These are phyloP conservation scores for Serpula lacrymans DNA, from an alignment of 768 basidiomycete genomes.

Conservation along the genomic window DNA sequence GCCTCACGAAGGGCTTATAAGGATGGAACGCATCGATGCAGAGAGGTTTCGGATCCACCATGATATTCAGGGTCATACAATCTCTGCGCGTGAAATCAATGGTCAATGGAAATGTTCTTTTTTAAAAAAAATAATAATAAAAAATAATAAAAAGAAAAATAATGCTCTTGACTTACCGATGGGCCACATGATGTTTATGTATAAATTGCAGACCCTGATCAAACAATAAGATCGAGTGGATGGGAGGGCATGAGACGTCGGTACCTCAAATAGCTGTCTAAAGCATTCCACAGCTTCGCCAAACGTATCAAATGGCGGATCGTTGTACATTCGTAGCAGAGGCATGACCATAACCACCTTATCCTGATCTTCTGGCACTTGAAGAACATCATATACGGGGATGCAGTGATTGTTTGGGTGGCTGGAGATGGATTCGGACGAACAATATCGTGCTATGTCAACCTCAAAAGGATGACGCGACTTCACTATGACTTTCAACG, in stretches of 20 bases:
- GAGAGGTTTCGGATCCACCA: constrained; percentile 12
- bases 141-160: no score
- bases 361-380: constrained; percentile 7
- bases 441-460: constrained; percentile 4
- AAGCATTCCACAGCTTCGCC: constrained; percentile 23
- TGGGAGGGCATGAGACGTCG: neutral
- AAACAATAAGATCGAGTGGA: neutral
- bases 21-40: constrained; percentile 8
- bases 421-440: neutral
- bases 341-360: constrained; percentile 21
- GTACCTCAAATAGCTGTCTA: constrained; percentile 21
- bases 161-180: constrained; percentile 1
- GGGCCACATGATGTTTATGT: no score
- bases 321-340: constrained; percentile 12
- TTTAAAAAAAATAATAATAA: no score
- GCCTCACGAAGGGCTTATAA: neutral
- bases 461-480: constrained; percentile 4
- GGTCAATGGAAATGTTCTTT: neutral
- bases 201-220: constrained; percentile 12
- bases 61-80: constrained; percentile 6
- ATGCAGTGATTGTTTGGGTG: constrained; percentile 10
- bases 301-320: constrained; percentile 19
- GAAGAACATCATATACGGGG: constrained; percentile 5
- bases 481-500: constrained; percentile 1
- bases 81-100: constrained; percentile 2